These are phyloP conservation scores for Aspergillus latus DNA, from an alignment of 2,329 filamentous ascomycete species.

Conservation along the genomic window DNA sequence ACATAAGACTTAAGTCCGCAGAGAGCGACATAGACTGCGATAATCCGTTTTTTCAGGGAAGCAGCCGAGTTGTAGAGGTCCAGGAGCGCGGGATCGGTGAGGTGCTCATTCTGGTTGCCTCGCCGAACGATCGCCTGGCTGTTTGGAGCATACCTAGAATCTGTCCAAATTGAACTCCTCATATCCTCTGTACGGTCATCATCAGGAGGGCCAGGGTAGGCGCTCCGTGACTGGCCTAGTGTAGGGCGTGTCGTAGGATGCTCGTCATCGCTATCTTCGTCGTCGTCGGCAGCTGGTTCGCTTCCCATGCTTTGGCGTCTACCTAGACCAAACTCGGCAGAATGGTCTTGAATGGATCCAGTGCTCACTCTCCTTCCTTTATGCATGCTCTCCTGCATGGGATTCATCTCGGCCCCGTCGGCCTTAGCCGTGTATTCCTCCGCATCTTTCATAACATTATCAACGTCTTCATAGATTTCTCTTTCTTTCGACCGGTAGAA, in stretches of 20 bases:
- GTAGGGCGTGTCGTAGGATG: constrained; percentile 34
- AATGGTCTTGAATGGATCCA: constrained; percentile 42
- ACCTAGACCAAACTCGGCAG: constrained; percentile 49
- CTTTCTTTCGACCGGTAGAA: constrained; percentile 89
- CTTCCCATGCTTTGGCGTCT: constrained; percentile 49
- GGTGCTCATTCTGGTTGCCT: constrained; percentile 66
- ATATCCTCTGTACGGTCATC: constrained; percentile 34
- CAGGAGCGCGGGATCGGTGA: constrained; percentile 69
- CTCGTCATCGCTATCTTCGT: constrained; percentile 62
- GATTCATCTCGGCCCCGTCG: constrained; percentile 45
- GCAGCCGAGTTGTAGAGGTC: constrained; percentile 70
- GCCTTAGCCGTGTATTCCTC: constrained; percentile 64
- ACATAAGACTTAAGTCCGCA: constrained; percentile 96
- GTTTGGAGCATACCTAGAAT: constrained; percentile 21
- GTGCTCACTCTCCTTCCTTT: constrained; percentile 44
- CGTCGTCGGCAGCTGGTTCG: constrained; percentile 53
- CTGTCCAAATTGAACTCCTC: constrained; percentile 35
- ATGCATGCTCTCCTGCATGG: constrained; percentile 42
- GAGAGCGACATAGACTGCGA: constrained; percentile 83
- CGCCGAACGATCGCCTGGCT: constrained; percentile 23
- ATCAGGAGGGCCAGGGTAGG: constrained; percentile 28
- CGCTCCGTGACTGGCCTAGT: constrained; percentile 27
- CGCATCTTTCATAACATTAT: constrained; percentile 73
- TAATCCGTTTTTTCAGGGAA: constrained; percentile 87
- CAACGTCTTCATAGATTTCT: constrained; percentile 80